These are phyloP conservation scores for Nakazawaea pomicola DNA, from an alignment of 805 yeast species.

Conservation along the genomic window DNA sequence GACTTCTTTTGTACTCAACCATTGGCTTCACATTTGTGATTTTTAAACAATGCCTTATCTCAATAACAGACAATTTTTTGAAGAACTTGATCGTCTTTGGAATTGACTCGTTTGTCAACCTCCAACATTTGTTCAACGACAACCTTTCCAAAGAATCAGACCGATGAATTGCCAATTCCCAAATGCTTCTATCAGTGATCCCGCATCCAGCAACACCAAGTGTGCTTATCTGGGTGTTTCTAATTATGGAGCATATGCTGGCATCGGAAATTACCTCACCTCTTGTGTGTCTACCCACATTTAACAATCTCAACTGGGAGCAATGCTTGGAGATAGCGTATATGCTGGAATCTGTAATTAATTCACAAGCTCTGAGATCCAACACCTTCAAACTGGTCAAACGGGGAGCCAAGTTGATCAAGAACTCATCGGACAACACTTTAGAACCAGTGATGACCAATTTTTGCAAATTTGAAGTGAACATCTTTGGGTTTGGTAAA, in stretches of 20 bases:
- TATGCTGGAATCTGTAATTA: conserved; percentile 70
- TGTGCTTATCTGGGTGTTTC: conserved; percentile 56
- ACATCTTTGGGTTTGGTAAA: conserved; percentile 47
- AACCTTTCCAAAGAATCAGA: conserved; percentile 56
- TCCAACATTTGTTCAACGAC: conserved; percentile 68
- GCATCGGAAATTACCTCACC: conserved; percentile 69
- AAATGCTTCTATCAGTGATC: conserved; percentile 68
- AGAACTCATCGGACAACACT: conserved; percentile 52
- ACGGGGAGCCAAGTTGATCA: conserved; percentile 43
- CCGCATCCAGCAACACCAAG: conserved; percentile 88
- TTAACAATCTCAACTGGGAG: conserved; percentile 49
- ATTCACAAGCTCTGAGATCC: conserved; percentile 82
- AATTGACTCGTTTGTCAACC: conserved; percentile 25
- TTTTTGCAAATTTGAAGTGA: conserved; percentile 35
- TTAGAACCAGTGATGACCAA: conserved; percentile 70
- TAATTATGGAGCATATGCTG: conserved; percentile 53
- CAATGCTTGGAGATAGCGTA: conserved; percentile 63
- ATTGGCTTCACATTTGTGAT: conserved; percentile 59
- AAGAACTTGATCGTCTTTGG: conserved; percentile 38
- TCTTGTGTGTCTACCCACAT: conserved; percentile 72
- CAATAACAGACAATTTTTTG: conserved; percentile 64
- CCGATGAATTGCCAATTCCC: conserved; percentile 66
- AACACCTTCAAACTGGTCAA: conserved; percentile 59
- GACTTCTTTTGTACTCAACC: conserved; percentile 60
- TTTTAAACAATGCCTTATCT: conserved; percentile 57